Conservation (phyloP, 331 rosid species). For the Cucumis variabilis region DNA sequence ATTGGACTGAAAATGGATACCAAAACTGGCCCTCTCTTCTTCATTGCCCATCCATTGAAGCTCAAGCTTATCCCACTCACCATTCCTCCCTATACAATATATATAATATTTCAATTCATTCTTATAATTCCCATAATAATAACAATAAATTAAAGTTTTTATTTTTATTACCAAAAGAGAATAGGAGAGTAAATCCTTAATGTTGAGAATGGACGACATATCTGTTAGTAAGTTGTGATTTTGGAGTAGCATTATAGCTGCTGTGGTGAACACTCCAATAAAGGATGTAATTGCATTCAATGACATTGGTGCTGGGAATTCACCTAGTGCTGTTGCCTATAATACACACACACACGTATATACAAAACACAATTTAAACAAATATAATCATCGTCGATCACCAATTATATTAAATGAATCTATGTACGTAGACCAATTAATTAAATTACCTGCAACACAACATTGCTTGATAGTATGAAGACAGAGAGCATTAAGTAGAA, state of each 20-base stretch:
- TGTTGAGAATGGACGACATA: conserved; percentile 47
- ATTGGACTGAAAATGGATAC: conserved; percentile 87
- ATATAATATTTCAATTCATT: too few relatives aligned
- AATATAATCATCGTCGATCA: too few relatives aligned
- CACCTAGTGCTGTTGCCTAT: conserved; percentile 68
- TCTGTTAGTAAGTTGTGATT: conserved; percentile 43
- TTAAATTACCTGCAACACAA: conserved; percentile 67
- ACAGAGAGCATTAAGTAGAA: conserved; percentile 64
- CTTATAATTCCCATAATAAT: too few relatives aligned
- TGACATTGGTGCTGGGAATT: conserved; percentile 87
- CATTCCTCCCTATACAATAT: conserved; percentile 16
- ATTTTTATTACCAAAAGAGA: conserved; percentile 53
- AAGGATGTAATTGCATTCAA: conserved; percentile 70
- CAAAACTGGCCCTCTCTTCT: conserved; percentile 87
- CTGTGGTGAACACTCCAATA: conserved; percentile 64
- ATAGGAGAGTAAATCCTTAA: conserved; percentile 49
- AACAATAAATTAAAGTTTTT: too few relatives aligned
- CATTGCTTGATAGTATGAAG: conserved; percentile 56
- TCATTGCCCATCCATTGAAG: conserved; percentile 89
- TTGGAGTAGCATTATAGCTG: conserved; percentile 44
- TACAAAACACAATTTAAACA: too few relatives aligned
- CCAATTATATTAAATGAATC: too few relatives aligned
- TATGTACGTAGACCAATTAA: too few relatives aligned
- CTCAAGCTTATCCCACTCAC: conserved; percentile 66
- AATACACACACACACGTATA: too few relatives aligned